These are phyloP conservation scores for Globisporangium takayamanum DNA, from an alignment of 352 stramenopile species.

Conservation along the genomic window DNA sequence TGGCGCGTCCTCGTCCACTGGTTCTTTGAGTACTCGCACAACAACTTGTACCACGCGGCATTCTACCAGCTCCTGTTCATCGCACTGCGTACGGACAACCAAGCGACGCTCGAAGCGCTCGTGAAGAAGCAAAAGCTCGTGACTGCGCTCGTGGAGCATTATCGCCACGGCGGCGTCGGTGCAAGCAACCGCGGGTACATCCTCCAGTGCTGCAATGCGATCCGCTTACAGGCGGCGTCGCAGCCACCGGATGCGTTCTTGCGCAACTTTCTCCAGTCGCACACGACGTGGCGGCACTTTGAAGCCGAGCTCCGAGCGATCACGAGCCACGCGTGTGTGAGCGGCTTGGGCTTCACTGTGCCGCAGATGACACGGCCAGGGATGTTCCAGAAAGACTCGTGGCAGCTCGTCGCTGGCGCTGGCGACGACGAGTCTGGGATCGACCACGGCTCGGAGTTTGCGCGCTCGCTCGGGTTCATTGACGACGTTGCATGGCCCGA, in stretches of 20 bases:
- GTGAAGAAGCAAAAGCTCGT: slow-evolving; percentile 88
- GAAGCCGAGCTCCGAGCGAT: slow-evolving; percentile 55
- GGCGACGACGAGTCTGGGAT: slow-evolving; percentile 50
- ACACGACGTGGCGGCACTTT: slow-evolving; percentile 80
- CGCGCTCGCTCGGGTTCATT: slow-evolving; percentile 70
- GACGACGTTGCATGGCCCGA: slow-evolving; percentile 83
- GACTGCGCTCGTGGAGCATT: slow-evolving; percentile 79
- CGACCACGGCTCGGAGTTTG: slow-evolving; percentile 79
- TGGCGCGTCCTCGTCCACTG: slow-evolving; percentile 84
- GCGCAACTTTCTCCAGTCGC: slow-evolving; percentile 85
- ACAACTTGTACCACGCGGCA: slow-evolving; percentile 86
- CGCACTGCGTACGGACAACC: slow-evolving; percentile 79
- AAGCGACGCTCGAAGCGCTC: slow-evolving; percentile 68
- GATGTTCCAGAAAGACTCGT: slow-evolving; percentile 56
- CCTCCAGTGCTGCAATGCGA: slow-evolving; percentile 84
- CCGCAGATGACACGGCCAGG: slow-evolving; percentile 48
- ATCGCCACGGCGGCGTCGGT: slow-evolving; percentile 43
- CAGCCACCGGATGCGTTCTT: slow-evolving; percentile 86
- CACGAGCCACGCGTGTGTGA: slow-evolving; percentile 47
- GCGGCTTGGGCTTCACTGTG: slow-evolving; percentile 71
- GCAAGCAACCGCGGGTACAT: slow-evolving; percentile 87
- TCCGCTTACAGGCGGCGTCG: slow-evolving; percentile 83
- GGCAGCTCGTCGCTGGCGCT: slow-evolving; percentile 39
- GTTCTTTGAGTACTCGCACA: slow-evolving; percentile 91
- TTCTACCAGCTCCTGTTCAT: slow-evolving; percentile 90